These are phyloP conservation scores for Geotrichum armillariae DNA, from an alignment of 1,139 yeast species.

Conservation along the genomic window DNA sequence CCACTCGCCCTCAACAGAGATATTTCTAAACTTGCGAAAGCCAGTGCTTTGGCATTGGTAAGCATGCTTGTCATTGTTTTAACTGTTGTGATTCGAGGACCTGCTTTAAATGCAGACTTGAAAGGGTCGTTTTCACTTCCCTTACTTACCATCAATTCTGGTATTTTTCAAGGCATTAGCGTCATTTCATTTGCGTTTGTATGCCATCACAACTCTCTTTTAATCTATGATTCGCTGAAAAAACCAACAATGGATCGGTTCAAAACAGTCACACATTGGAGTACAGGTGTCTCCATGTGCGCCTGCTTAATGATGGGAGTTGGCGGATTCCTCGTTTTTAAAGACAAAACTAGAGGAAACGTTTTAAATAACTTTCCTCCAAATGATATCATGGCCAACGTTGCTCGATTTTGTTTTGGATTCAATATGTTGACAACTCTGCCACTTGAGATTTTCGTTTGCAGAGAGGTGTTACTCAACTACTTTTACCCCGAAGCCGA, in stretches of 20 bases:
- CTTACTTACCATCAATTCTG: slow-evolving; percentile 59
- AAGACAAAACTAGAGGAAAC: slow-evolving; percentile 80
- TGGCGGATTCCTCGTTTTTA: slow-evolving; percentile 75
- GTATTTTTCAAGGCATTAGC: slow-evolving; percentile 83
- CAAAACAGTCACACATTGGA: slow-evolving; percentile 74
- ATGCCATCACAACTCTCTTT: slow-evolving; percentile 91
- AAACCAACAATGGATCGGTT: slow-evolving; percentile 77
- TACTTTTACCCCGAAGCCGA: slow-evolving; percentile 44
- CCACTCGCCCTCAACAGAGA: slow-evolving; percentile 81
- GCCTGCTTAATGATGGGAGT: slow-evolving; percentile 80
- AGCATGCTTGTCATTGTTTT: slow-evolving; percentile 80
- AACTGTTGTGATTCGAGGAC: slow-evolving; percentile 74
- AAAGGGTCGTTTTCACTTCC: slow-evolving; percentile 50
- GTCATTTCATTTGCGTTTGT: slow-evolving; percentile 93
- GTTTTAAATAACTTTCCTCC: slow-evolving; percentile 81
- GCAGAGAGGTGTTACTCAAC: slow-evolving; percentile 80
- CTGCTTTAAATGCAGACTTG: slow-evolving; percentile 45
- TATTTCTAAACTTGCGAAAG: slow-evolving; percentile 83
- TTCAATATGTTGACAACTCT: slow-evolving; percentile 92
- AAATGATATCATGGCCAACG: slow-evolving; percentile 65
- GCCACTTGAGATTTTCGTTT: slow-evolving; percentile 87
- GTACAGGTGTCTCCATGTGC: slow-evolving; percentile 77
- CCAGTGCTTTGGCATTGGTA: slow-evolving; percentile 80
- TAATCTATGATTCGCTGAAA: slow-evolving; percentile 79
- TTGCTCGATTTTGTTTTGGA: slow-evolving; percentile 91